These are phyloP conservation scores for Phytophthora crassamura DNA, from an alignment of 352 stramenopile genomes.

Conservation along the genomic window DNA sequence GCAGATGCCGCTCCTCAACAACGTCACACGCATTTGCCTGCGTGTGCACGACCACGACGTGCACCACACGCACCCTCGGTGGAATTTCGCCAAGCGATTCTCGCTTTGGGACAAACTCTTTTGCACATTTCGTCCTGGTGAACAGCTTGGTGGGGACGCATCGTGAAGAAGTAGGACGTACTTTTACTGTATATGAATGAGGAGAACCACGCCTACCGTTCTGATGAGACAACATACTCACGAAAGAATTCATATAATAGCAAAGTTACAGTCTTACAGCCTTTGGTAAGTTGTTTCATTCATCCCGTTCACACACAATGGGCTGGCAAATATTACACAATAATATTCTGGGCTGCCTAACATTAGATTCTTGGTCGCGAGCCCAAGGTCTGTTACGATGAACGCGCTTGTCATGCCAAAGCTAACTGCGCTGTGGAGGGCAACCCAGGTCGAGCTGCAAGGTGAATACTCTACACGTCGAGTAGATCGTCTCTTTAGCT, in stretches of 20 bases:
- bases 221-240: no score
- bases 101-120: constrained; percentile 90
- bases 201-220: no score
- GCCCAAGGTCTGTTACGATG: not conserved
- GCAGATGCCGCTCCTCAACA: constrained; percentile 77
- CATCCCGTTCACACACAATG: no score
- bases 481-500: constrained; percentile 15
- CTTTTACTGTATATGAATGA: no score
- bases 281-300: no score
- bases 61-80: constrained; percentile 83
- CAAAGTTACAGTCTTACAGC: no score
- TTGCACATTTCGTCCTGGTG: constrained; percentile 65
- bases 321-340: no score
- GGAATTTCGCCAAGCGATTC: constrained; percentile 92
- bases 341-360: not conserved
- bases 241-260: no score
- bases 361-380: not conserved
- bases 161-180: not conserved
- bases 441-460: constrained; percentile 26
- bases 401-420: constrained; percentile 1
- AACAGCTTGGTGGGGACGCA: constrained; percentile 9
- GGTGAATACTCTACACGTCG: constrained; percentile 21
- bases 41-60: constrained; percentile 86
- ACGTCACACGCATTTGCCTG: constrained; percentile 57
- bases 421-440: constrained; percentile 11